These are phyloP conservation scores for Leptomonas seymouri DNA, from an alignment of 208 protist genomes.

Conservation along the genomic window DNA sequence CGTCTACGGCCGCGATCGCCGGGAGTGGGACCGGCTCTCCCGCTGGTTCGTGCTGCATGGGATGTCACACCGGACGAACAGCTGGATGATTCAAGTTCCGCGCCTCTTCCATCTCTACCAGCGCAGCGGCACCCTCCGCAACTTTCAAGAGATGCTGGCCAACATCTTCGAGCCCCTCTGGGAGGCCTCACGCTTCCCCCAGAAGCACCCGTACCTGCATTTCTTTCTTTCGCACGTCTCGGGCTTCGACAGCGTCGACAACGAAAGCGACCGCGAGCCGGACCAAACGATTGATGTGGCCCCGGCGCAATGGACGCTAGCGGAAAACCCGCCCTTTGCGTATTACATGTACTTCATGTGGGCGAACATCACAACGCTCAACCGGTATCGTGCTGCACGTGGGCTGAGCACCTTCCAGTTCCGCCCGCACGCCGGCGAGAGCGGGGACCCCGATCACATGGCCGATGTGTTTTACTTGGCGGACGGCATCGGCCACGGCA, in stretches of 20 bases:
- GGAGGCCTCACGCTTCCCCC: slow-evolving; percentile 94
- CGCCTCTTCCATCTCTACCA: slow-evolving; percentile 87
- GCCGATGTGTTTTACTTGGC: slow-evolving; percentile 86
- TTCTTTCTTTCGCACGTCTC: slow-evolving; percentile 94
- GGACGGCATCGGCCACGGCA: slow-evolving; percentile 96
- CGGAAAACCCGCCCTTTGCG: slow-evolving; percentile 89
- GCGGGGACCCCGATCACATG: slow-evolving; percentile 88
- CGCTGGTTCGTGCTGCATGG: slow-evolving; percentile 87
- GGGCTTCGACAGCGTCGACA: slow-evolving; percentile 97
- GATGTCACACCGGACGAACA: slow-evolving; percentile 92
- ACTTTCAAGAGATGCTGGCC: slow-evolving; percentile 94
- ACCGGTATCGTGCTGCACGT: slow-evolving; percentile 86
- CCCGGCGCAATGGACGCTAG: slow-evolving; percentile 50
- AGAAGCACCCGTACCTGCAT: slow-evolving; percentile 91
- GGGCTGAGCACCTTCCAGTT: slow-evolving; percentile 94
- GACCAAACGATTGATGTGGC: slow-evolving; percentile 42
- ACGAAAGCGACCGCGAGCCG: slow-evolving; percentile 94
- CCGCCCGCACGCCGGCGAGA: slow-evolving; percentile 97
- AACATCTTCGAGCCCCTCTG: slow-evolving; percentile 99
- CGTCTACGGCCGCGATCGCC: slow-evolving; percentile 66
- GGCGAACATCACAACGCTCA: slow-evolving; percentile 97
- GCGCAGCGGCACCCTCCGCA: slow-evolving; percentile 60
- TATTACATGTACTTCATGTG: slow-evolving; percentile 98
- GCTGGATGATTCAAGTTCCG: slow-evolving; percentile 98
- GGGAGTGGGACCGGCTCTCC: slow-evolving; percentile 80